Conservation (phyloP, 768 basidiomycete genomes). For the Astraeus odoratus region DNA sequence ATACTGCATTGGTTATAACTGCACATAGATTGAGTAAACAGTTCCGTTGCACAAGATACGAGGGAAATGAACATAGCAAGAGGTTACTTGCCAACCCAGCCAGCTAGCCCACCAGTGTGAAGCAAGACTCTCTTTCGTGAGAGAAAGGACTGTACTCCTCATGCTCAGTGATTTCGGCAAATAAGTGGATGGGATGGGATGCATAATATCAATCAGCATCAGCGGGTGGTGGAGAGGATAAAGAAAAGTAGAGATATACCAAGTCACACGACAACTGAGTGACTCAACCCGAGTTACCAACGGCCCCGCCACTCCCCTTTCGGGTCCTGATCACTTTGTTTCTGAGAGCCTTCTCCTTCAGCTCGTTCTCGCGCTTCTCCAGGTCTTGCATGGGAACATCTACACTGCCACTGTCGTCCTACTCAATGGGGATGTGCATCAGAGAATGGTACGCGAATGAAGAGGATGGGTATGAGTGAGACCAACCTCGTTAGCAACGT, state of each 20-base stretch:
- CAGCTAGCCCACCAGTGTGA: not conserved
- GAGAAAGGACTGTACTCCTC: not conserved
- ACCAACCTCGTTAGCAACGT: conserved; percentile 23
- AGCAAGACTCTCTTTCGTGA: not conserved
- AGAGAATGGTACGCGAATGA: not conserved
- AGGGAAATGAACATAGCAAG: not conserved
- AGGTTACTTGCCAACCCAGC: not conserved
- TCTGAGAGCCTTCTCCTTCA: conserved; percentile 75
- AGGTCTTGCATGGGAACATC: conserved; percentile 37
- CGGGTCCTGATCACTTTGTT: conserved; percentile 77
- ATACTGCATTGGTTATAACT: not conserved
- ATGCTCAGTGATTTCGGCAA: not conserved
- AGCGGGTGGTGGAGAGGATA: conserved; percentile 10
- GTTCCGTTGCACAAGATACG: not conserved
- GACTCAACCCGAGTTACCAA: conserved; percentile 16
- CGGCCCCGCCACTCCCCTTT: conserved; percentile 35
- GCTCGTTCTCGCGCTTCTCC: conserved; percentile 65
- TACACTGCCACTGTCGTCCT: conserved; percentile 10
- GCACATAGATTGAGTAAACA: not conserved
- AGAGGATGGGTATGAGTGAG: conserved; percentile 5
- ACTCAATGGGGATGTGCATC: conserved; percentile 13
- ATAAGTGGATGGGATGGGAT: not conserved
- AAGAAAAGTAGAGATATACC: conserved; percentile 16
- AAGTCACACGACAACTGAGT: conserved; percentile 2
- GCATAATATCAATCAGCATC: conserved; percentile 10